These are phyloP conservation scores for Pichia nanzhaoensis DNA, from an alignment of 805 yeast genomes.

Conservation along the genomic window DNA sequence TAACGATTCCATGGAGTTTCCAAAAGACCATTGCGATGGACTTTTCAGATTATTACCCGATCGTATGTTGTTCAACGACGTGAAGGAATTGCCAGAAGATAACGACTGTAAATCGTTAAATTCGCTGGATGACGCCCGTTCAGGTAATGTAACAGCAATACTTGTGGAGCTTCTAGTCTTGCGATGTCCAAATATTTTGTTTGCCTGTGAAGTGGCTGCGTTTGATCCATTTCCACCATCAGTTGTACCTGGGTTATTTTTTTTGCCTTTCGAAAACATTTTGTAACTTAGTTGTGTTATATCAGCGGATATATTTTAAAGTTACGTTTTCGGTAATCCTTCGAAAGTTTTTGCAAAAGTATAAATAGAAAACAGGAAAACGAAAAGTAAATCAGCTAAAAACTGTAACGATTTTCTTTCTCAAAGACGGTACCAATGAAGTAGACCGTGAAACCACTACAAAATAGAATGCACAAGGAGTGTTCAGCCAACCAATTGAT, in stretches of 20 bases:
- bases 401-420: no score
- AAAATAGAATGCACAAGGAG: no score
- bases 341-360: no score
- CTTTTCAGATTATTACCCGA: background rate
- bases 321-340: no score
- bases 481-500: no score
- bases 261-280: background rate
- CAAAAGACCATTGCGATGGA: background rate
- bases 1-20: slow-evolving; percentile 10
- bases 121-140: background rate
- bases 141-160: background rate
- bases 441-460: no score
- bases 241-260: background rate
- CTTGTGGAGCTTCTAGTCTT: background rate
- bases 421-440: no score
- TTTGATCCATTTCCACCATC: background rate
- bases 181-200: background rate
- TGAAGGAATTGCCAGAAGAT: slow-evolving; percentile 2
- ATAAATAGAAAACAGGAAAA: no score
- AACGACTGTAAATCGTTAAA: slow-evolving; percentile 3
- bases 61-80: background rate
- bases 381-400: no score
- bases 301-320: no score
- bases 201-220: background rate
- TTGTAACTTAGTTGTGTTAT: no score